Percentiles rank a stretch among this genome's conserved stretches.
phyloP scores from a whole-genome alignment of 2,329 filamentous ascomycete genomes.

The Incumbomyces lentus region DNA sequence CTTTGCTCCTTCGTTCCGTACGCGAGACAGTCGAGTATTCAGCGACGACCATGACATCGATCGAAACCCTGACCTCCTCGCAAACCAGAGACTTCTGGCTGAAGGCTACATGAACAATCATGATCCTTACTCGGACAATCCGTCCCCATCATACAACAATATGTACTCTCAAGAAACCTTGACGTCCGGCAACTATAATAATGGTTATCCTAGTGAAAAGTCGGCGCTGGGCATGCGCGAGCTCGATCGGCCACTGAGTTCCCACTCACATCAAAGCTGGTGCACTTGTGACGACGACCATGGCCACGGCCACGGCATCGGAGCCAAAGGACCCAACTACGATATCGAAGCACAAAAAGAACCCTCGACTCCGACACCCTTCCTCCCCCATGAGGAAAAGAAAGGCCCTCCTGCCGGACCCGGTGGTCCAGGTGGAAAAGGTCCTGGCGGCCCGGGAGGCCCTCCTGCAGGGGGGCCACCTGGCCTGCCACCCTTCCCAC shows the following conservation, averaged over 20 bases:
- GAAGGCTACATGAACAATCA: conserved; percentile 20
- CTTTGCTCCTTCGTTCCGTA: conserved; percentile 21
- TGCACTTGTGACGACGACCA: conserved; percentile 22
- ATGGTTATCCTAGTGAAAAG: conserved; percentile 18
- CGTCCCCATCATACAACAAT: conserved; percentile 15
- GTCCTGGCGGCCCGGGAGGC: background rate
- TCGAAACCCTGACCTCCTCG: conserved; percentile 18
- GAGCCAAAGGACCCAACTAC: conserved; percentile 17
- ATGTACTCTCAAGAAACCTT: conserved; percentile 20
- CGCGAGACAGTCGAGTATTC: conserved; percentile 18
- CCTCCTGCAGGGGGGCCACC: background rate
- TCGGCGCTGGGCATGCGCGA: conserved; percentile 14
- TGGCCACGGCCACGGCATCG: conserved; percentile 12
- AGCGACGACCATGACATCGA: conserved; percentile 19
- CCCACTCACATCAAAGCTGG: conserved; percentile 21
- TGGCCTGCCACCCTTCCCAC: conserved; percentile 4
- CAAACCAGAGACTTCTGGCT: conserved; percentile 20
- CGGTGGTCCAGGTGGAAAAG: conserved; percentile 10
- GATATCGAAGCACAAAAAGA: conserved; percentile 20
- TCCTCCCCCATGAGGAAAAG: conserved; percentile 15
- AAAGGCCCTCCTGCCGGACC: conserved; percentile 12
- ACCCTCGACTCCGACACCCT: conserved; percentile 17
- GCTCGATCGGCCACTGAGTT: conserved; percentile 14
- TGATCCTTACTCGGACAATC: conserved; percentile 17
- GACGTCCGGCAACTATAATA: conserved; percentile 16